Evolutionary conservation across 805 yeast genomes (phyloP), one percentile per base, ranked within the genome.

Genomic region (Myxozyma udenii): DNA sequence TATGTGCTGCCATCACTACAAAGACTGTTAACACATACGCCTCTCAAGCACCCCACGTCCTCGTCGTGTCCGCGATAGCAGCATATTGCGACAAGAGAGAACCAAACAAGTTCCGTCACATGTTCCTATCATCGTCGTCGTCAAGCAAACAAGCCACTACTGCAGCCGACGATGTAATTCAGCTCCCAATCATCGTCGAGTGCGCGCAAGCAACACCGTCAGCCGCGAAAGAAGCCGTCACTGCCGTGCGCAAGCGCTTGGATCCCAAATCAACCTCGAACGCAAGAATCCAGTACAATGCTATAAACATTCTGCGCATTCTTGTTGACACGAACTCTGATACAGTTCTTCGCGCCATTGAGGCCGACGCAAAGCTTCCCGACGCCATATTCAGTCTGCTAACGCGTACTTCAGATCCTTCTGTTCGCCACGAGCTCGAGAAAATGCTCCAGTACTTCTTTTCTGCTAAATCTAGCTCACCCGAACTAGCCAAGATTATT

Each of bases 181-280:
- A 35, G 25, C 50, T 55, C n/a, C 60, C 60, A 12, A 35, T 39
- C 5, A 55, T 55, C 37, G 54, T 55, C 54, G 60, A 55, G 14
- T 44, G 46, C 37, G 58, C 58, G 25, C 44, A 46, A 16, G 43
- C 60, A 11, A 45, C 51, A 6, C 54, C 58, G n/a, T n/a, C 11
- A 6, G 60, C 58, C 14, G 60, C 60, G 22, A 40, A 24, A 7
- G 54, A 37, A 14, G 60, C 58, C 12, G 40, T 55, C 21, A 38
- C 40, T 16, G 44, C 45, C 3, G 33, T 53, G 7, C 51, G 57
- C 36, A 55, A 53, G 23, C 48, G 58, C 21, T 16, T 55, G 3
- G 58, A 53, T 19, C 49, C 47, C 12, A 46, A 46, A 18, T 53
- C 35, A 4, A 23, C 44, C 7, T 21, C 45, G 22, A 25, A 35